phyloP scores from a whole-genome alignment of 2,329 filamentous ascomycete species.

The Ascosphaera pollenicola region DNA sequence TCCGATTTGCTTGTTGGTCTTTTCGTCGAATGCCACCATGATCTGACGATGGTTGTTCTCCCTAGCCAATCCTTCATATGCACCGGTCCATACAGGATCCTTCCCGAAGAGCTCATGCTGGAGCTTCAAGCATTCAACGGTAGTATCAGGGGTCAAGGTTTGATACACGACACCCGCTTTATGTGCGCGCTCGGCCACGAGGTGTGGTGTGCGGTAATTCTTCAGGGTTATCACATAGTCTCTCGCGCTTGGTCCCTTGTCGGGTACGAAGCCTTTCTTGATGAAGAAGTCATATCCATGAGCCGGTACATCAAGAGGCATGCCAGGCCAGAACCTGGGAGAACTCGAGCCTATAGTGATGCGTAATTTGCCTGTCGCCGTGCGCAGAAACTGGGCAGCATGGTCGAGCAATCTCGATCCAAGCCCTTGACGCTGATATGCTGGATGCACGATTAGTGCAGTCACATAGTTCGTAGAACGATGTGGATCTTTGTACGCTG shows the following conservation, averaged over 20 bases:
- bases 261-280: constrained; percentile 18
- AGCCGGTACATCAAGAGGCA: constrained; percentile 18
- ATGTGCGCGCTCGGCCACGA: constrained; percentile 14
- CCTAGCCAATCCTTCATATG: constrained; percentile 16
- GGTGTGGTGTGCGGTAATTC: constrained; percentile 13
- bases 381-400: constrained; percentile 3
- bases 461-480: constrained; percentile 5
- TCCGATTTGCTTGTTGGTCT: constrained; percentile 17
- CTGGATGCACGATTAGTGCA: constrained; percentile 7
- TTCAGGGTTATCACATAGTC: constrained; percentile 21
- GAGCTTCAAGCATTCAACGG: constrained; percentile 5
- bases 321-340: constrained; percentile 25
- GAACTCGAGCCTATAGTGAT: constrained; percentile 13
- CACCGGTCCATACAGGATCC: constrained; percentile 19
- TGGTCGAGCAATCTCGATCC: constrained; percentile 6
- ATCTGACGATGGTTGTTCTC: constrained; percentile 17
- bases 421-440: constrained; percentile 9
- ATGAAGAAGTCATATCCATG: constrained; percentile 18
- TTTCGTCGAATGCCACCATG: constrained; percentile 19
- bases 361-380: not conserved
- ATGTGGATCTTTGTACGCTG: constrained; percentile 5
- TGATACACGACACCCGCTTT: constrained; percentile 3
- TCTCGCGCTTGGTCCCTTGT: constrained; percentile 10
- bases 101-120: constrained; percentile 5
- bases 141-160: constrained; percentile 4